These are phyloP conservation scores for Pseudonectria buxi DNA, from an alignment of 2,329 filamentous ascomycete species.

Conservation along the genomic window DNA sequence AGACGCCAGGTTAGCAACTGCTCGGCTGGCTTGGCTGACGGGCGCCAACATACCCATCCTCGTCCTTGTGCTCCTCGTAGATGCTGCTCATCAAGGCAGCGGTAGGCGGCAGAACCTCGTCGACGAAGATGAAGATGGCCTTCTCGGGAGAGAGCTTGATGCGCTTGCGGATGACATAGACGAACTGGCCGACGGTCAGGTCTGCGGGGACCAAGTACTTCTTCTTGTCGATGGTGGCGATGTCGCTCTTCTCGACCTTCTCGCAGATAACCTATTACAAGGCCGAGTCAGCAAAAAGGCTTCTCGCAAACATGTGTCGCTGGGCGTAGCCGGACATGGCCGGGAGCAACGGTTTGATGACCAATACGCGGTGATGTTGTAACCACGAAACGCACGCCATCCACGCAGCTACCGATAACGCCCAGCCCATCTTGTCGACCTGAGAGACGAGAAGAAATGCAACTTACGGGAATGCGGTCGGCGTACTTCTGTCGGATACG, in stretches of 20 bases:
- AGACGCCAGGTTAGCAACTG: constrained; percentile 10
- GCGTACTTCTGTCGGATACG: constrained; percentile 98
- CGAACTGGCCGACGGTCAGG: constrained; percentile 97
- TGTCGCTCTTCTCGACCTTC: constrained; percentile 98
- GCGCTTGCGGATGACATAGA: constrained; percentile 99
- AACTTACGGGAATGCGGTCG: constrained; percentile 91
- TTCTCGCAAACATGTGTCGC: constrained; percentile 2
- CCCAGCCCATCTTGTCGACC: too few species aligned
- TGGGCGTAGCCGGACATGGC: too few species aligned
- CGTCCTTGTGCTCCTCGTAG: constrained; percentile 97
- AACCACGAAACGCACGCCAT: constrained; percentile 2
- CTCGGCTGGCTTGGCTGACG: not conserved
- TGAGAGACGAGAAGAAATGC: constrained; percentile 6
- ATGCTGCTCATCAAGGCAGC: constrained; percentile 98
- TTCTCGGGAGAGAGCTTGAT: constrained; percentile 99
- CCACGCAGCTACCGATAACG: not conserved
- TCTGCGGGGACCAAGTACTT: constrained; percentile 98
- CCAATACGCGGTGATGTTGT: constrained; percentile 13
- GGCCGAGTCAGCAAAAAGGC: not conserved
- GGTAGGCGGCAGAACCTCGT: constrained; percentile 93
- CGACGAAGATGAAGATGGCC: constrained; percentile 99
- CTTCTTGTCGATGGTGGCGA: constrained; percentile 99
- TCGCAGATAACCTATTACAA: constrained; percentile 84
- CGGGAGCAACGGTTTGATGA: constrained; percentile 1
- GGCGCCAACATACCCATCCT: constrained; percentile 51